Evolutionary conservation across 73 alveolate genomes (phyloP).

Genomic region (Tetrahymena malaccensis): DNA sequence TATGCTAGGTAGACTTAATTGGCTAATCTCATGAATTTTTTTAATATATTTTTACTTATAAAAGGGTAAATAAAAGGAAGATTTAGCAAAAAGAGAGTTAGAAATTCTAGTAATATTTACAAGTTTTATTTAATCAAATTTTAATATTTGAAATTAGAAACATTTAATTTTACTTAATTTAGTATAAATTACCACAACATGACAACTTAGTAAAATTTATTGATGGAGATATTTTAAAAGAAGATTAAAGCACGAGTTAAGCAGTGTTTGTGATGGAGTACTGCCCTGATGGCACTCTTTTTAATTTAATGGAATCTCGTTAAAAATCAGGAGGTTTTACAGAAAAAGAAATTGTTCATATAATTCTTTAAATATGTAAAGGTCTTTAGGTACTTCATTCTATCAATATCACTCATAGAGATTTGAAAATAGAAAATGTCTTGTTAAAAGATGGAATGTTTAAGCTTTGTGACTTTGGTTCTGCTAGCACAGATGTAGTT

Average conservation of each 20-base stretch:
- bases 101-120: conserved; percentile 9
- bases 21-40: background rate
- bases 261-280: conserved; percentile 19
- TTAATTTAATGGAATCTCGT: conserved; percentile 11
- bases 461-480: conserved; percentile 96
- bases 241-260: background rate
- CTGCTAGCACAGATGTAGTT: conserved; percentile 62
- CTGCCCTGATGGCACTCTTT: conserved; percentile 28
- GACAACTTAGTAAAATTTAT: conserved; percentile 9
- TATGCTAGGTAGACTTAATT: background rate
- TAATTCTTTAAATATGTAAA: background rate
- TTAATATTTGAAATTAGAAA: background rate
- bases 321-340: background rate
- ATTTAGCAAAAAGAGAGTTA: conserved; percentile 23
- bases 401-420: conserved; percentile 57
- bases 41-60: background rate
- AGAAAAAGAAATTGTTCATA: conserved; percentile 1
- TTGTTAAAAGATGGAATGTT: conserved; percentile 66
- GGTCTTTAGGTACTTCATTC: conserved; percentile 30
- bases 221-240: conserved; percentile 17
- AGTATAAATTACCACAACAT: conserved; percentile 25
- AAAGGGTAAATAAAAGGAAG: conserved; percentile 10
- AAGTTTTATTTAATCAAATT: background rate
- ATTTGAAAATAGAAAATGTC: conserved; percentile 90
- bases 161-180: background rate